A percentile compares a stretch with the other conserved stretches of the same genome.
phyloP scores from a whole-genome alignment of 495 filamentous ascomycete genomes.

The Penicillium silybi region DNA sequence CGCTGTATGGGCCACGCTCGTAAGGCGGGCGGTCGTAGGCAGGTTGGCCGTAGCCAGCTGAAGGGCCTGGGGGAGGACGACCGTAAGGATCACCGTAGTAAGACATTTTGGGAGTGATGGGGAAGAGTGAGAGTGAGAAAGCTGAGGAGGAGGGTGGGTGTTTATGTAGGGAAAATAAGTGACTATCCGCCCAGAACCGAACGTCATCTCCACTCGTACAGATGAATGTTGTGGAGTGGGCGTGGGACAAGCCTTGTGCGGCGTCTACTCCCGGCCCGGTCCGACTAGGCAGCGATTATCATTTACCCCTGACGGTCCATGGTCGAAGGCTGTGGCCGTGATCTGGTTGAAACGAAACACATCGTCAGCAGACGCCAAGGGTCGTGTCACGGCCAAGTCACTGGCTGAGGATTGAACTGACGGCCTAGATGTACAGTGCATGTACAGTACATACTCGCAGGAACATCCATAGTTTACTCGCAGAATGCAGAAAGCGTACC shows the following conservation, averaged over 20 bases:
- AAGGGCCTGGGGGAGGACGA: slow-evolving; percentile 3
- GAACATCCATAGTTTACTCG: no score
- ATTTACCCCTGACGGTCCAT: background rate
- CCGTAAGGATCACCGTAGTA: slow-evolving; percentile 29
- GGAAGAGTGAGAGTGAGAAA: slow-evolving; percentile 2
- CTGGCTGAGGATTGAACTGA: no score
- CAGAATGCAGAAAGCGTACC: background rate
- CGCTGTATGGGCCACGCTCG: slow-evolving; percentile 18
- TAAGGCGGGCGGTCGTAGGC: slow-evolving; percentile 5
- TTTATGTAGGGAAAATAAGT: background rate
- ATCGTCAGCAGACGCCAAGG: slow-evolving; percentile 1
- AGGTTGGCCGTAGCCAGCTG: background rate
- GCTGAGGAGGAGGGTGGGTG: slow-evolving; percentile 1
- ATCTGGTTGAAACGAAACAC: background rate
- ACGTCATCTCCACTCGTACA: background rate
- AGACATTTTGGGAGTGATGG: slow-evolving; percentile 8
- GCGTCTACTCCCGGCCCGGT: background rate
- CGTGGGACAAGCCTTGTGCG: background rate
- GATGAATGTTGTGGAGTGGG: background rate
- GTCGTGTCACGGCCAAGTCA: background rate
- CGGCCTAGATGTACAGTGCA: no score
- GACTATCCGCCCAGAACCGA: background rate
- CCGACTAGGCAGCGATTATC: slow-evolving; percentile 20
- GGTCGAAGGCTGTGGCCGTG: no score
- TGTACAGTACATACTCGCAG: background rate